Percentiles rank a stretch among this genome's conserved stretches.
These are phyloP conservation scores for Fusarium circinatum DNA, from an alignment of 2,329 filamentous ascomycete species.

Conservation along the genomic window DNA sequence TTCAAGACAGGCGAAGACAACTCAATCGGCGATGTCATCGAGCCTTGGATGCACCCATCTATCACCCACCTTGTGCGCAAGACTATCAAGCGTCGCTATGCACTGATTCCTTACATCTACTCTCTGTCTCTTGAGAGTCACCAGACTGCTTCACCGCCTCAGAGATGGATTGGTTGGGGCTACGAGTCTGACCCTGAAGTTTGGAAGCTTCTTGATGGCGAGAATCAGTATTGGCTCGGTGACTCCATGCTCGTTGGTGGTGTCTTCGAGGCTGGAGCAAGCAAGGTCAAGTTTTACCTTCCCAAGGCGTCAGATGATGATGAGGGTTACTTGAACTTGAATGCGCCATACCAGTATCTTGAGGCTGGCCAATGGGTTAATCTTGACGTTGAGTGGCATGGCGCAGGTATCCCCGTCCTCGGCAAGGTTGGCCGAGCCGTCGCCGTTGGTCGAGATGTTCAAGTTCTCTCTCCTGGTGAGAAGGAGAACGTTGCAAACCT, in stretches of 20 bases:
- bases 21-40: constrained; percentile 76
- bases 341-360: constrained; percentile 68
- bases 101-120: constrained; percentile 78
- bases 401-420: constrained; percentile 53
- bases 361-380: constrained; percentile 54
- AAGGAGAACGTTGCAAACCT: constrained; percentile 52
- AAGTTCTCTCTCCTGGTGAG: constrained; percentile 50
- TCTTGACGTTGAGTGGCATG: constrained; percentile 55
- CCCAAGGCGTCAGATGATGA: constrained; percentile 65
- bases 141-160: constrained; percentile 68
- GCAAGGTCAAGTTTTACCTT: constrained; percentile 68
- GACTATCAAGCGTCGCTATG: constrained; percentile 76
- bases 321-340: constrained; percentile 70
- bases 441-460: constrained; percentile 51
- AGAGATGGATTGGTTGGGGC: constrained; percentile 79
- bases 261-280: constrained; percentile 70
- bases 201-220: constrained; percentile 73
- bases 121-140: constrained; percentile 72
- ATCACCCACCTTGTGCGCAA: constrained; percentile 70
- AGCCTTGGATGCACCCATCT: constrained; percentile 81
- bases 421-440: constrained; percentile 54
- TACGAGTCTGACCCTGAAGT: constrained; percentile 74
- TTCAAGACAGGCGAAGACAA: constrained; percentile 78
- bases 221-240: constrained; percentile 79
- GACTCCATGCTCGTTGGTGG: constrained; percentile 73